A percentile compares a stretch with the other conserved stretches of the same genome.
Evolutionary conservation across 441 rosid species (phyloP).

Genomic region (Corymbia citriodora): DNA sequence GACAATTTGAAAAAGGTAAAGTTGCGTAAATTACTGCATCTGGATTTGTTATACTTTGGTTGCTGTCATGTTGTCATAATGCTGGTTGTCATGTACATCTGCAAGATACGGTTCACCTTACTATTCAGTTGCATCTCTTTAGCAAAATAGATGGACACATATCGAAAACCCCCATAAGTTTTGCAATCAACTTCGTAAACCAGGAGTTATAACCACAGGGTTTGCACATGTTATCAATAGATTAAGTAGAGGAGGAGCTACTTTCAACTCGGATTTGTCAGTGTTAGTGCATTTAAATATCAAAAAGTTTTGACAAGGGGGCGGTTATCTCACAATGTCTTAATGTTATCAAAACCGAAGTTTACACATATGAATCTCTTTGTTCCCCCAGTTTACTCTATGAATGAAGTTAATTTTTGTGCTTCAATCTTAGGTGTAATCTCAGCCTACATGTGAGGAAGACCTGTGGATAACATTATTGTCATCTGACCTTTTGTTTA

Average conservation of each 20-base stretch:
- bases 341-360: neutral
- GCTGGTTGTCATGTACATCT: neutral
- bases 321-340: neutral
- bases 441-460: neutral
- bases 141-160: neutral
- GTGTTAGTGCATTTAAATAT: neutral
- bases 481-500: neutral
- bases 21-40: neutral
- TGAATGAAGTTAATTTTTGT: neutral
- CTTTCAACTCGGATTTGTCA: neutral
- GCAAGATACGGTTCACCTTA: neutral
- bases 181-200: neutral
- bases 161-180: neutral
- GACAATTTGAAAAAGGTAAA: constrained; percentile 64
- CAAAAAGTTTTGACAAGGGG: neutral
- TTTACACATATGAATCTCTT: neutral
- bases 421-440: neutral
- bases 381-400: neutral
- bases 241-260: neutral
- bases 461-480: neutral
- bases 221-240: neutral
- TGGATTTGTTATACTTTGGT: neutral
- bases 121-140: neutral
- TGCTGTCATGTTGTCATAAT: neutral
- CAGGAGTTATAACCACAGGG: neutral